A percentile compares a stretch with the other conserved stretches of the same genome.
These are phyloP conservation scores for Penicillium verhagenii DNA, from an alignment of 495 filamentous ascomycete genomes.

Conservation along the genomic window DNA sequence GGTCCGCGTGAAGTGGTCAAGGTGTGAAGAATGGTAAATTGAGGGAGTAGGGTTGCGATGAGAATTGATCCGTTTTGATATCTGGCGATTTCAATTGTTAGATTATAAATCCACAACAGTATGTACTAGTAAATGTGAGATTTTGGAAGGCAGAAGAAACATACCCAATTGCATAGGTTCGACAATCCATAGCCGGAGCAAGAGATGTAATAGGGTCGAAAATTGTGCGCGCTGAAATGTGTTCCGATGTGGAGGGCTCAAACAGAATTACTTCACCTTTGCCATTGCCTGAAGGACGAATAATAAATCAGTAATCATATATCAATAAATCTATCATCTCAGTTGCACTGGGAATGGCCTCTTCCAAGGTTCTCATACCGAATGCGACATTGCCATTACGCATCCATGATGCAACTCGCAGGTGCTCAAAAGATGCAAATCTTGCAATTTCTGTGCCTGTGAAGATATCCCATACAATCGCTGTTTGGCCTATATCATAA, in stretches of 20 bases:
- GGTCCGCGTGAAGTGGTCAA: conserved; percentile 78
- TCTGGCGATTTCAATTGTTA: conserved; percentile 40
- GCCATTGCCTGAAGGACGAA: conserved; percentile 61
- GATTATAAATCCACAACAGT: not conserved
- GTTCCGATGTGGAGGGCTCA: conserved; percentile 88
- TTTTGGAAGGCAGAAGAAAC: conserved; percentile 2
- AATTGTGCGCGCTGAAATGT: conserved; percentile 88
- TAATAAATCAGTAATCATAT: conserved; percentile 4
- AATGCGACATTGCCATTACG: conserved; percentile 95
- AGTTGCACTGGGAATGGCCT: not conserved
- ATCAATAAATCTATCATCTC: too few species aligned
- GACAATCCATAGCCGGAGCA: conserved; percentile 87
- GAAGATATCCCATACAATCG: conserved; percentile 95
- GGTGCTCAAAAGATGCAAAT: conserved; percentile 84
- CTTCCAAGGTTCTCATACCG: conserved; percentile 68
- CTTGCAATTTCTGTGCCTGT: conserved; percentile 87
- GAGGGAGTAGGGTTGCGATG: conserved; percentile 82
- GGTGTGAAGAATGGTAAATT: conserved; percentile 94
- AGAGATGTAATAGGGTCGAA: conserved; percentile 91
- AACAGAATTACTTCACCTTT: conserved; percentile 95
- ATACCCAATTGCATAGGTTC: conserved; percentile 95
- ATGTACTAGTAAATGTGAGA: too few species aligned
- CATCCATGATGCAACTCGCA: conserved; percentile 92
- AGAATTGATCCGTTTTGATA: conserved; percentile 95
- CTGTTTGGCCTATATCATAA: conserved; percentile 87